Evolutionary conservation across 2,329 filamentous ascomycete species (phyloP).

Genomic region (Metarhizium humberi): DNA sequence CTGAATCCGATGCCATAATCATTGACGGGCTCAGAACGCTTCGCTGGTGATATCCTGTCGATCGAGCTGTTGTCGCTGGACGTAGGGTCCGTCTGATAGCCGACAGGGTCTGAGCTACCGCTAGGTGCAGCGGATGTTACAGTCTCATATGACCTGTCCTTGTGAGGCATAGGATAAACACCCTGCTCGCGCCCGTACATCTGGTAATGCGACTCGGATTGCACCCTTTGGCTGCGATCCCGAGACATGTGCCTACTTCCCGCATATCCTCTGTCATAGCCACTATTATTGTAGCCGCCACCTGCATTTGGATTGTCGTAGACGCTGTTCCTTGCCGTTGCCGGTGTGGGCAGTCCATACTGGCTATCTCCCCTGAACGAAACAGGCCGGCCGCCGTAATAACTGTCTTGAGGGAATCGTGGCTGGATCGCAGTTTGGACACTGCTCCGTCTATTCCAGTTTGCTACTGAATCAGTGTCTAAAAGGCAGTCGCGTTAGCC

Average conservation of each 20-base stretch:
- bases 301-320: constrained; percentile 26
- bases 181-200: constrained; percentile 30
- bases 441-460: constrained; percentile 51
- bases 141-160: constrained; percentile 80
- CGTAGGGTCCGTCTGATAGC: constrained; percentile 73
- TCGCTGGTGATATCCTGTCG: constrained; percentile 56
- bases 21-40: constrained; percentile 45
- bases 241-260: constrained; percentile 6
- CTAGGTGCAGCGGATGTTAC: constrained; percentile 69
- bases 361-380: constrained; percentile 32
- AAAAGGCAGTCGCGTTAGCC: not conserved
- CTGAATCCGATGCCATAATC: constrained; percentile 56
- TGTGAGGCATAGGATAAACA: constrained; percentile 46
- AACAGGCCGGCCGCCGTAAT: constrained; percentile 36
- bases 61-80: constrained; percentile 91
- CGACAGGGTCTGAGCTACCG: constrained; percentile 65
- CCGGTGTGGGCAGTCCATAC: constrained; percentile 25
- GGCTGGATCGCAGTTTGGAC: constrained; percentile 41
- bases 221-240: constrained; percentile 29
- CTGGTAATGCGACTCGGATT: constrained; percentile 35
- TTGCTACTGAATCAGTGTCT: constrained; percentile 38
- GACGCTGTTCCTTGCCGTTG: constrained; percentile 30
- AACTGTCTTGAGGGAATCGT: constrained; percentile 42
- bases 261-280: constrained; percentile 12
- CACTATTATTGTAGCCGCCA: constrained; percentile 15